A percentile compares a stretch with the other conserved stretches of the same genome.
These are phyloP conservation scores for Pseudocohnilembus persalinus DNA, from an alignment of 169 alveolate genomes.

Conservation along the genomic window DNA sequence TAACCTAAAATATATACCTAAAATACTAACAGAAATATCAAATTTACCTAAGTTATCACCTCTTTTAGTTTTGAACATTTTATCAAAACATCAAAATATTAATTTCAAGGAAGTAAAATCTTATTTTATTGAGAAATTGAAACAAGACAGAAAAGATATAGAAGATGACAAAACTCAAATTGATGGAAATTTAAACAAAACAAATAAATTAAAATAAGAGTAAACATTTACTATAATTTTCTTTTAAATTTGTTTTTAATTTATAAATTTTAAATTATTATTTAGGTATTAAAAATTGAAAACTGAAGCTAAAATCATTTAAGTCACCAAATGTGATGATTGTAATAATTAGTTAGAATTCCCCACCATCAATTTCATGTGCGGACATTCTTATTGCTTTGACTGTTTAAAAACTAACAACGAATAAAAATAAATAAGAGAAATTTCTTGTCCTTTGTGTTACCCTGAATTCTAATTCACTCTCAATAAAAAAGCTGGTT, in stretches of 20 bases:
- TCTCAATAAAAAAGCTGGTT: constrained; percentile 42
- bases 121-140: constrained; percentile 54
- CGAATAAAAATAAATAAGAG: constrained; percentile 23
- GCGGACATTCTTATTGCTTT: constrained; percentile 72
- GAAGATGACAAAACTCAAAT: constrained; percentile 51
- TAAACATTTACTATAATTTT: constrained; percentile 21
- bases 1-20: constrained; percentile 34
- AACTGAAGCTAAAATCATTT: constrained; percentile 23
- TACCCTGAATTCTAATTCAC: constrained; percentile 37
- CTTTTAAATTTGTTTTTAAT: background rate
- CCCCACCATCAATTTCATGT: constrained; percentile 73
- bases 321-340: constrained; percentile 52
- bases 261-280: background rate
- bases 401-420: constrained; percentile 41
- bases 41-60: constrained; percentile 56
- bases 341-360: constrained; percentile 52
- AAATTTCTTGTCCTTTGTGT: constrained; percentile 46
- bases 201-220: constrained; percentile 54
- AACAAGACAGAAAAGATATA: constrained; percentile 46
- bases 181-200: constrained; percentile 51
- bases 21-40: constrained; percentile 45
- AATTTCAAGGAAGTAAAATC: constrained; percentile 57
- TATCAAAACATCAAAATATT: constrained; percentile 54
- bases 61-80: constrained; percentile 59
- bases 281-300: background rate